phyloP scores from a whole-genome alignment of 228 moss, liverwort and hornwort species.

The Sphagnum fallax region DNA sequence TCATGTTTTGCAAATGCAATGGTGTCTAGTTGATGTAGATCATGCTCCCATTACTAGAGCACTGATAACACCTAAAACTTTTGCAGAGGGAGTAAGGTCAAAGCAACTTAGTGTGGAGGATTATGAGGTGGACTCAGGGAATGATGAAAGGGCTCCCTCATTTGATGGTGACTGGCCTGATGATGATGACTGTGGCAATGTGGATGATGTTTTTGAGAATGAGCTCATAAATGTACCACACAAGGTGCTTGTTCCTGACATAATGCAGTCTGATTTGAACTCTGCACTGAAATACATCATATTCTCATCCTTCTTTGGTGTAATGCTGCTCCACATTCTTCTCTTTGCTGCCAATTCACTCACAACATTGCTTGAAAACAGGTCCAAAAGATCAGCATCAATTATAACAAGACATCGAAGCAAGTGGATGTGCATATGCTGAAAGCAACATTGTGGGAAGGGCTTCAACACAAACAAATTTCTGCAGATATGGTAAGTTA shows the following conservation, averaged over 20 bases:
- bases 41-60: constrained; percentile 3
- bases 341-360: background rate
- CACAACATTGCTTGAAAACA: constrained; percentile 6
- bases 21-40: background rate
- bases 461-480: constrained; percentile 51
- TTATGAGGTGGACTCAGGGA: constrained; percentile 32
- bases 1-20: background rate
- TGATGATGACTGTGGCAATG: constrained; percentile 42
- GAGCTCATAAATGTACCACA: constrained; percentile 75
- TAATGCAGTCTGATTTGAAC: background rate
- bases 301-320: background rate
- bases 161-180: constrained; percentile 53
- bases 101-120: constrained; percentile 20
- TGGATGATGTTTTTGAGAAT: constrained; percentile 41
- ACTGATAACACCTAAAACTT: too few species aligned
- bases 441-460: constrained; percentile 76
- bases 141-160: constrained; percentile 37
- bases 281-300: background rate
- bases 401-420: constrained; percentile 76
- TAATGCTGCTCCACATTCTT: constrained; percentile 1
- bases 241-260: constrained; percentile 39
- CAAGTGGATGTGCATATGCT: constrained; percentile 83
- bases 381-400: constrained; percentile 67
- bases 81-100: constrained; percentile 19
- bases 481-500: constrained; percentile 20